phyloP scores from a whole-genome alignment of 805 yeast species.

The Yamadazyma takamatsuzukensis region DNA sequence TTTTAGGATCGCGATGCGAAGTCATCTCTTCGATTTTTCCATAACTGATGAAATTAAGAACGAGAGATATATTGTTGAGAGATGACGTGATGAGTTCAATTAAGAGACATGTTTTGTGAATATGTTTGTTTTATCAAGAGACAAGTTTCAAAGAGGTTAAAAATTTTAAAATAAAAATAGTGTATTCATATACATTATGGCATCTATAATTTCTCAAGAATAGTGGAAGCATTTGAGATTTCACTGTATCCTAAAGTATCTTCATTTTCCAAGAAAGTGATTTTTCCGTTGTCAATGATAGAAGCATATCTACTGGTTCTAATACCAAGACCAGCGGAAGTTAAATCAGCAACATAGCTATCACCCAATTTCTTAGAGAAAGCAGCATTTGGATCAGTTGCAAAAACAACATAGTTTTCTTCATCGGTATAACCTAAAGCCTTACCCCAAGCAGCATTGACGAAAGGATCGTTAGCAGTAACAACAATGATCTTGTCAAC shows the following conservation, averaged over 20 bases:
- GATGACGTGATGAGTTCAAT: no score
- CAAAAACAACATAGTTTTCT: constrained; percentile 34
- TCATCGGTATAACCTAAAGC: constrained; percentile 39
- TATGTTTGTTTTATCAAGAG: no score
- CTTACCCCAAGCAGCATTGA: constrained; percentile 42
- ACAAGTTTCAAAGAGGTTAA: no score
- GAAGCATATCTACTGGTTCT: constrained; percentile 62
- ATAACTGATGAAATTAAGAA: no score
- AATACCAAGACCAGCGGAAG: constrained; percentile 34
- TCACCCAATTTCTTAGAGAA: constrained; percentile 49
- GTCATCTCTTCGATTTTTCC: no score
- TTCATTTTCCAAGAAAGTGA: constrained; percentile 30
- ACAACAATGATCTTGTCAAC: constrained; percentile 30
- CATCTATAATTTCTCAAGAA: constrained; percentile 22
- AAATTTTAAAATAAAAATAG: no score
- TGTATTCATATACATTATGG: no score
- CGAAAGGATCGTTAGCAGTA: constrained; percentile 43
- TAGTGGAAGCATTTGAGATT: constrained; percentile 20
- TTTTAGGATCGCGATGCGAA: no score
- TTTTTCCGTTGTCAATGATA: constrained; percentile 51
- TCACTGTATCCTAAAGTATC: constrained; percentile 22
- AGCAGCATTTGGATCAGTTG: constrained; percentile 34
- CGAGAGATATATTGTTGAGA: no score
- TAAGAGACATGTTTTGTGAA: no score
- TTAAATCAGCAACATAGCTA: constrained; percentile 43